Base-by-base conservation (phyloP, 805 yeast genomes). In the Monosporozyma aquatica region DNA sequence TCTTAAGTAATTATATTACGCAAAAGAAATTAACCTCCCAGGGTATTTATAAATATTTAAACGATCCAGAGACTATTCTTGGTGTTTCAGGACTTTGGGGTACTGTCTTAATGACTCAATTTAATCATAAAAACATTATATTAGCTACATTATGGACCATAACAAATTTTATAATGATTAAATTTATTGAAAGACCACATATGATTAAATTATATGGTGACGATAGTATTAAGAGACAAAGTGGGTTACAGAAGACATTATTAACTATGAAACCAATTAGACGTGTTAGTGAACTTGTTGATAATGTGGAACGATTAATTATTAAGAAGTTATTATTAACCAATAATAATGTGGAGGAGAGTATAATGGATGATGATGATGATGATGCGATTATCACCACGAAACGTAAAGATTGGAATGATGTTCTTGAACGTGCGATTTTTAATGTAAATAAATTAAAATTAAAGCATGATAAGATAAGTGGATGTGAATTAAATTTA, bases 41-140 rank as follows among this genome's bases (percentile, higher is more conserved):
- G 26, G 95, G 95, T 39, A 83, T 84, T 30, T 84, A 84, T 57
- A 74, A 90, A 50, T 84, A 82, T 59, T 69, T 84, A 56, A 84
- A 84, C 58, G 82, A 84, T 54, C 95, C 95, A 8, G 94, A 84
- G 57, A 80, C 86, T 49, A 62, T 84, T 13, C 70, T 82, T 45
- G 90, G 94, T 10, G 77, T 80, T 43, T 76, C 87, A 48, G 90
- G 90, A 13, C 72, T 82, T 29, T 82, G 87, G 86, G 92, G 90
- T 20, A 53, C 71, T 5, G 76, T 78, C 1, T 64, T 81, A 27
- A 69, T 84, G 43, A 72, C 85, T 33, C 58, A 69, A 43, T 76
- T 80, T 20, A 70, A 78, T 1, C 60, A 64, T 30, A 59, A 65
- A 41, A 69, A 72, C 23, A 66, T 73, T 37, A 65, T 74, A 42